Percentiles rank a stretch among this genome's conserved stretches.
phyloP scores from a whole-genome alignment of 805 yeast genomes.

The Wickerhamiella siamensis region DNA sequence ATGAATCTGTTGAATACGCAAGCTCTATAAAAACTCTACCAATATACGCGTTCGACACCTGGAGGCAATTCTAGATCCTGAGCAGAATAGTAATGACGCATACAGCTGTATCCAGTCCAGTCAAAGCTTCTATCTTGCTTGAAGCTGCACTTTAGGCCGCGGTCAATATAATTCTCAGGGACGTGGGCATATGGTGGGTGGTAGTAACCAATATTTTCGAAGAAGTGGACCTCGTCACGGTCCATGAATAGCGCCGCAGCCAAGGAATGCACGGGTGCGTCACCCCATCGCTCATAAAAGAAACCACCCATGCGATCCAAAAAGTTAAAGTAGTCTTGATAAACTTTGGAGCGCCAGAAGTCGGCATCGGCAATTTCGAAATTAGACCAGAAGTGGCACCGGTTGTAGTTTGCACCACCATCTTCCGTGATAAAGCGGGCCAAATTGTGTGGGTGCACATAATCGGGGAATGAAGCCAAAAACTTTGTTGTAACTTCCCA shows the following conservation, averaged over 20 bases:
- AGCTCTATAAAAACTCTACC: neutral
- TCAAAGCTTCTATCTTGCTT: slow-evolving; percentile 23
- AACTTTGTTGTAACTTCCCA: slow-evolving; percentile 41
- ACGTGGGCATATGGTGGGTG: slow-evolving; percentile 71
- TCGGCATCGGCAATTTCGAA: slow-evolving; percentile 64
- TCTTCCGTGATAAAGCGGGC: slow-evolving; percentile 50
- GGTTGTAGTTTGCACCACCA: slow-evolving; percentile 52
- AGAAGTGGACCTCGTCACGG: slow-evolving; percentile 57
- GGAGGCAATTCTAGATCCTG: slow-evolving; percentile 16
- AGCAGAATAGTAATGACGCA: slow-evolving; percentile 23
- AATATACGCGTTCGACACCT: slow-evolving; percentile 7
- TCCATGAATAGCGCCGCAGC: slow-evolving; percentile 68
- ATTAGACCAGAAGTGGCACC: slow-evolving; percentile 86
- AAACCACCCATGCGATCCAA: slow-evolving; percentile 75
- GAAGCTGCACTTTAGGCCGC: slow-evolving; percentile 43
- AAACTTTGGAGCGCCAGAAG: slow-evolving; percentile 63
- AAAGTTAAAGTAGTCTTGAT: slow-evolving; percentile 49
- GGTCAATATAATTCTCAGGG: slow-evolving; percentile 41
- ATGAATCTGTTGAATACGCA: neutral
- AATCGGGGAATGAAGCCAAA: slow-evolving; percentile 33
- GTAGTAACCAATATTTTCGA: slow-evolving; percentile 71
- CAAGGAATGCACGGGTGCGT: slow-evolving; percentile 82
- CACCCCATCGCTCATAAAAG: slow-evolving; percentile 90
- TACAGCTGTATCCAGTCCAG: slow-evolving; percentile 26
- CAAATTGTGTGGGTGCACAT: slow-evolving; percentile 39